Conservation (phyloP, 768 basidiomycete genomes). For the Leccinum fibrillosum region DNA sequence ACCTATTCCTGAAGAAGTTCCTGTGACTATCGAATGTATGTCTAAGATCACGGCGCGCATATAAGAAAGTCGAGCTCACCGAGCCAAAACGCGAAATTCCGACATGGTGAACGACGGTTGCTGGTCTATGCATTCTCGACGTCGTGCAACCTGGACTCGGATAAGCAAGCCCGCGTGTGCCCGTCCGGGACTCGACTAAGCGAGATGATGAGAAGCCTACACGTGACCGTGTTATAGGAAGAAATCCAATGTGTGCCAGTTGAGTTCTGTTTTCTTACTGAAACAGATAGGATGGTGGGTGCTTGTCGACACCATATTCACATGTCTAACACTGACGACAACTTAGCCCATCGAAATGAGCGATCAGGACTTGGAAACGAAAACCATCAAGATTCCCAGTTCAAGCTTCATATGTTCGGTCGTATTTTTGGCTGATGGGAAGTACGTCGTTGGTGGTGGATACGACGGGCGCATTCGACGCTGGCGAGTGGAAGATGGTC, state of each 20-base stretch:
- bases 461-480: neutral
- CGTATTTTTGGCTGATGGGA: slow-evolving; percentile 1
- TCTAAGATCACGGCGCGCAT: neutral
- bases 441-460: slow-evolving; percentile 3
- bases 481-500: slow-evolving; percentile 1
- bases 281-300: neutral
- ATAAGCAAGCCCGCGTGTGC: too few species aligned
- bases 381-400: neutral
- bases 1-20: slow-evolving; percentile 40
- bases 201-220: neutral
- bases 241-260: too few species aligned
- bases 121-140: neutral
- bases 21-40: slow-evolving; percentile 33
- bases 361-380: neutral
- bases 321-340: neutral
- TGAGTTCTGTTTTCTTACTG: too few species aligned
- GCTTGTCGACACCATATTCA: neutral
- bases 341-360: neutral
- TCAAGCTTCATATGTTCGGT: neutral
- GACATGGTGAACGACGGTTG: slow-evolving; percentile 9
- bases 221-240: neutral
- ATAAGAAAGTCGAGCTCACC: slow-evolving; percentile 6
- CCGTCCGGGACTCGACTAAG: too few species aligned
- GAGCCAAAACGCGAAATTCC: slow-evolving; percentile 21
- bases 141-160: too few species aligned